These are phyloP conservation scores for Roridomyces roridus DNA, from an alignment of 768 basidiomycete genomes.

Conservation along the genomic window DNA sequence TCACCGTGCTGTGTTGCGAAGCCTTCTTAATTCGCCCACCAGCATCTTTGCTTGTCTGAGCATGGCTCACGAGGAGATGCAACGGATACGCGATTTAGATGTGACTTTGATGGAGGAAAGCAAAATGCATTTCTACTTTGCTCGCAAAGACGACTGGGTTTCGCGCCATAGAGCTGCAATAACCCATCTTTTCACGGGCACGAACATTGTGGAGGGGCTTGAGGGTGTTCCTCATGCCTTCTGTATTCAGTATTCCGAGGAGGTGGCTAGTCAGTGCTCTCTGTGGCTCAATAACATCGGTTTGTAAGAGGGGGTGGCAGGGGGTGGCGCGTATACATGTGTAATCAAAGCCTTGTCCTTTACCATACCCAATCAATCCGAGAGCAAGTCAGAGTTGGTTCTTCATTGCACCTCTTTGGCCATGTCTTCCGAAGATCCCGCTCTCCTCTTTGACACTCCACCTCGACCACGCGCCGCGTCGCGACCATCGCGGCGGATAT, in stretches of 20 bases:
- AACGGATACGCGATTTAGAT: conserved; percentile 60
- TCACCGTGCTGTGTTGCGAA: conserved; percentile 52
- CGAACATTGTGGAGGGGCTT: conserved; percentile 46
- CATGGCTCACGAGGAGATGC: conserved; percentile 78
- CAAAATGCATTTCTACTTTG: conserved; percentile 62
- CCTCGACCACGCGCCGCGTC: conserved; percentile 16
- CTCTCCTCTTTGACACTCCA: conserved; percentile 31
- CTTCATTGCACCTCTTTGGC: neutral
- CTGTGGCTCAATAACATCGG: neutral
- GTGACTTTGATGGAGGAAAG: conserved; percentile 46
- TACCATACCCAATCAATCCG: no score
- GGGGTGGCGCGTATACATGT: no score
- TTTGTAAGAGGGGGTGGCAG: neutral
- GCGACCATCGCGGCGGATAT: neutral
- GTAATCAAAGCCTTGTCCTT: no score
- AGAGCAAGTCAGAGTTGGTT: no score
- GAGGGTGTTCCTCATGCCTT: conserved; percentile 72
- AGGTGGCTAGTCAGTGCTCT: conserved; percentile 54
- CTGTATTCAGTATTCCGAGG: conserved; percentile 66
- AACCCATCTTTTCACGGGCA: conserved; percentile 37
- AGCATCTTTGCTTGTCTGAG: conserved; percentile 58
- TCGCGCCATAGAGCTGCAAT: conserved; percentile 57
- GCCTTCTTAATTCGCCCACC: conserved; percentile 56
- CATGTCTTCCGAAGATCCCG: conserved; percentile 21
- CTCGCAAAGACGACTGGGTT: conserved; percentile 72